phyloP scores from a whole-genome alignment of 306 rosid species.

The Pyrus pyrifolia region DNA sequence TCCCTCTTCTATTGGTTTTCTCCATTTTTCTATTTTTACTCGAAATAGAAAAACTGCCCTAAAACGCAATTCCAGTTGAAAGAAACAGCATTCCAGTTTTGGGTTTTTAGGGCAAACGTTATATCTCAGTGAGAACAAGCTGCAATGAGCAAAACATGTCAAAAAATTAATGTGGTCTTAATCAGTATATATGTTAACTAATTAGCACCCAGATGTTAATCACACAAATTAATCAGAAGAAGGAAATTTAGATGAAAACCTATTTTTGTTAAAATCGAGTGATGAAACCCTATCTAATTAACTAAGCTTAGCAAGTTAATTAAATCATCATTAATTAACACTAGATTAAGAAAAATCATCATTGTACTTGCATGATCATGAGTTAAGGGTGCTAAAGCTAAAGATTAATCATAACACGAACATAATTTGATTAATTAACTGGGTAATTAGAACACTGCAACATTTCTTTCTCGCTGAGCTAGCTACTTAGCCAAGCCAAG shows the following conservation, averaged over 20 bases:
- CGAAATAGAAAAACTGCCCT: neutral
- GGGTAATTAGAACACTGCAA: neutral
- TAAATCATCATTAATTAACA: neutral
- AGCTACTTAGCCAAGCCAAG: neutral
- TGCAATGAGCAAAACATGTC: neutral
- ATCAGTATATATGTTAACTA: no score
- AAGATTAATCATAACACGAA: neutral
- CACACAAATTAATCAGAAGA: neutral
- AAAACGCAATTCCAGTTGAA: neutral
- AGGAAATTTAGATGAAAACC: no score
- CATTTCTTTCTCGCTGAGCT: neutral
- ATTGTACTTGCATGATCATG: neutral
- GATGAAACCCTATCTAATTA: constrained; percentile 5
- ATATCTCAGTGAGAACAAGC: neutral
- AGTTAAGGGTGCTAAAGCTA: neutral
- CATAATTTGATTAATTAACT: neutral
- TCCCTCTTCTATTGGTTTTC: neutral
- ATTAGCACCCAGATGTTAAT: neutral
- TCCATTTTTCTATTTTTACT: neutral
- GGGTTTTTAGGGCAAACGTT: neutral
- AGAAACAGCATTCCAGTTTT: neutral
- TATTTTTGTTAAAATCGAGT: neutral
- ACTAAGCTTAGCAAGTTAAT: neutral
- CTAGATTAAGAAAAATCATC: neutral
- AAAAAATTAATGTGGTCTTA: neutral